phyloP scores from a whole-genome alignment of 306 rosid species.

The Hippophae tibetana region DNA sequence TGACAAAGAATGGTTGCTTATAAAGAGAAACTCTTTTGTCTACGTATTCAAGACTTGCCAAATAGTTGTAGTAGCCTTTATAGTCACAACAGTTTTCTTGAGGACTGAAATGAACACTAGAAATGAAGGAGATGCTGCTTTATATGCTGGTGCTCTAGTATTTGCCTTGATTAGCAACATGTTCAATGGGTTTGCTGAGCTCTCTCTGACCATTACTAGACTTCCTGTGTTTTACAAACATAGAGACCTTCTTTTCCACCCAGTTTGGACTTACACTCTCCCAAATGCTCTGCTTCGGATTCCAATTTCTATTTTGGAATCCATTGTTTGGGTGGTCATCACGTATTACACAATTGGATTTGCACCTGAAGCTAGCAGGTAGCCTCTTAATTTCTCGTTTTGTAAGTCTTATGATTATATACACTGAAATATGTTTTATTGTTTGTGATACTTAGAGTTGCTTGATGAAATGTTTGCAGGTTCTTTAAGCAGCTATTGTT shows the following conservation, averaged over 20 bases:
- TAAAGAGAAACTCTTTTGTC: constrained; percentile 39
- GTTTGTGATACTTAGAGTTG: too few relatives aligned
- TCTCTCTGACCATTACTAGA: constrained; percentile 31
- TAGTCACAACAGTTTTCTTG: constrained; percentile 25
- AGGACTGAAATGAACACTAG: constrained; percentile 30
- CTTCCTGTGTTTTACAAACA: constrained; percentile 47
- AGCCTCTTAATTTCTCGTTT: too few relatives aligned
- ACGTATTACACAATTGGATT: constrained; percentile 17
- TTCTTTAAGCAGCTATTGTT: constrained; percentile 75
- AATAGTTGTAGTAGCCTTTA: constrained; percentile 19
- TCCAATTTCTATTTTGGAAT: constrained; percentile 31
- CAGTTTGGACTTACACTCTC: constrained; percentile 32
- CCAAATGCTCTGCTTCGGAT: constrained; percentile 36
- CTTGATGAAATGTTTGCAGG: constrained; percentile 34
- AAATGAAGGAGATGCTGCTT: constrained; percentile 13
- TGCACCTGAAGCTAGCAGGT: too few relatives aligned
- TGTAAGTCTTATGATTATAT: too few relatives aligned
- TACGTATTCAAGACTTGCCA: constrained; percentile 29
- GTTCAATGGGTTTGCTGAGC: constrained; percentile 36
- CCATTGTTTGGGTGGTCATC: constrained; percentile 29
- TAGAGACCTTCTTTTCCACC: constrained; percentile 36
- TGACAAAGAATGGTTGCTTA: constrained; percentile 30
- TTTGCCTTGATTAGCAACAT: constrained; percentile 16
- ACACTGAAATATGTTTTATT: too few relatives aligned
- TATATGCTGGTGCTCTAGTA: constrained; percentile 32